These are phyloP conservation scores for Entophlyctis luteolus DNA, from an alignment of 192 early-diverging fungal genomes.

Conservation along the genomic window DNA sequence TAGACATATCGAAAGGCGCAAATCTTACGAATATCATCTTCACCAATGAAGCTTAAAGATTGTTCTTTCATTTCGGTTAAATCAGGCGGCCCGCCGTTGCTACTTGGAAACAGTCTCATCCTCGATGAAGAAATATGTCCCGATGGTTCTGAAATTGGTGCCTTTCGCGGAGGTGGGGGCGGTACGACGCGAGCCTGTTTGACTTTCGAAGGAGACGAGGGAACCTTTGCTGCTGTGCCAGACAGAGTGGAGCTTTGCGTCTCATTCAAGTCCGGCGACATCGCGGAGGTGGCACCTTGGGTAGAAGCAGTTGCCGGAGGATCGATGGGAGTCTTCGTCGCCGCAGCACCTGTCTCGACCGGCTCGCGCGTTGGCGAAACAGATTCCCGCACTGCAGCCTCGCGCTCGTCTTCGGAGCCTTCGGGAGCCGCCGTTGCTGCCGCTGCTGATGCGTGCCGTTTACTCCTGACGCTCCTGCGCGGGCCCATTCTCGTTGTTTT, in stretches of 20 bases:
- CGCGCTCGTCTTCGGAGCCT: background rate
- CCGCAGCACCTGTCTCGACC: too few species aligned
- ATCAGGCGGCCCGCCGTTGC: too few species aligned
- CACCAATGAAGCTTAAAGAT: constrained; percentile 26
- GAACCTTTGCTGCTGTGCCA: too few species aligned
- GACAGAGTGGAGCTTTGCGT: too few species aligned
- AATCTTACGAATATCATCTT: constrained; percentile 41
- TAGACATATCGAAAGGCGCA: background rate
- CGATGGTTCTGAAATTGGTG: background rate
- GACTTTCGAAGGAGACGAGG: too few species aligned
- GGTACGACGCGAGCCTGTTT: too few species aligned
- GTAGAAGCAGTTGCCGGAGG: too few species aligned
- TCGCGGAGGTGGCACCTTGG: too few species aligned
- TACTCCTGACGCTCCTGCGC: background rate
- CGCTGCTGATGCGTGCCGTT: background rate
- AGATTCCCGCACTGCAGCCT: background rate
- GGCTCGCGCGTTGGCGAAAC: constrained; percentile 1
- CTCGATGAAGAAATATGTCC: too few species aligned
- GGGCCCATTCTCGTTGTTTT: background rate
- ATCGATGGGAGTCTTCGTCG: too few species aligned
- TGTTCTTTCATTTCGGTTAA: constrained; percentile 5
- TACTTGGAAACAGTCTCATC: too few species aligned
- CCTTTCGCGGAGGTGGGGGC: background rate
- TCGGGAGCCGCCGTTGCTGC: background rate
- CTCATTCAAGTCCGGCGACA: too few species aligned